A percentile compares a stretch with the other conserved stretches of the same genome.
These are phyloP conservation scores for Pythium insidiosum DNA, from an alignment of 352 stramenopile species.

Conservation along the genomic window DNA sequence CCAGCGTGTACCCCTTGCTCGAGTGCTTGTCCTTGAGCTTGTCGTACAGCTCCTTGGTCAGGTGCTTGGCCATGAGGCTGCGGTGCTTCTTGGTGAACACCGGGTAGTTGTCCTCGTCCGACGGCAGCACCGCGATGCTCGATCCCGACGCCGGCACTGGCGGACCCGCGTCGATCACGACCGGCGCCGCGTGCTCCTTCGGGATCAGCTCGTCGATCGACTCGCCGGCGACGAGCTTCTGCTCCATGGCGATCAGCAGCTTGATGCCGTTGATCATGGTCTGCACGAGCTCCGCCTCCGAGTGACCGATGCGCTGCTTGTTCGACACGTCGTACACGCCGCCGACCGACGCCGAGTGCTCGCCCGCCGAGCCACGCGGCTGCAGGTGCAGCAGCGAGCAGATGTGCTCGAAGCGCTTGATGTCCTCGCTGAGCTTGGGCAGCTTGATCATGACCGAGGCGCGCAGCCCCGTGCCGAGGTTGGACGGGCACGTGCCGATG, in stretches of 20 bases:
- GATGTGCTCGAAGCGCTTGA: slow-evolving; percentile 73
- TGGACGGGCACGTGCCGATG: slow-evolving; percentile 84
- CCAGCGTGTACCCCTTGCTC: slow-evolving; percentile 76
- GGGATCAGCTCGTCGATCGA: slow-evolving; percentile 65
- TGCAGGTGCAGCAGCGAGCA: slow-evolving; percentile 76
- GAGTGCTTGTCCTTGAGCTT: slow-evolving; percentile 69
- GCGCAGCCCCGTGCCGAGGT: slow-evolving; percentile 84
- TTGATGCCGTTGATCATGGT: slow-evolving; percentile 86
- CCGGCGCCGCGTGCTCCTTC: slow-evolving; percentile 31
- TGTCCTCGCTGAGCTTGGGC: slow-evolving; percentile 76
- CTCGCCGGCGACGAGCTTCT: slow-evolving; percentile 67
- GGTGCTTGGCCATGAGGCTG: slow-evolving; percentile 81
- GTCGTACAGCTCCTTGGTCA: slow-evolving; percentile 75
- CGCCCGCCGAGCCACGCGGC: slow-evolving; percentile 66
- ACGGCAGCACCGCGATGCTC: slow-evolving; percentile 48
- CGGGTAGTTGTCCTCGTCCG: slow-evolving; percentile 64
- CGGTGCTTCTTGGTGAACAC: slow-evolving; percentile 78
- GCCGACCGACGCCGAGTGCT: slow-evolving; percentile 84
- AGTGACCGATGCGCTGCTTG: slow-evolving; percentile 84
- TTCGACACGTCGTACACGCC: slow-evolving; percentile 87
- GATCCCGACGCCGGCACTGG: slow-evolving; percentile 26
- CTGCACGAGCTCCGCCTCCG: slow-evolving; percentile 84
- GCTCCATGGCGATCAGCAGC: slow-evolving; percentile 83
- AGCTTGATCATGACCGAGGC: slow-evolving; percentile 88
- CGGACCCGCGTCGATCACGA: slow-evolving; percentile 56